These are phyloP conservation scores for Cinchona pubescens DNA, from an alignment of 257 asterid genomes.

Conservation along the genomic window DNA sequence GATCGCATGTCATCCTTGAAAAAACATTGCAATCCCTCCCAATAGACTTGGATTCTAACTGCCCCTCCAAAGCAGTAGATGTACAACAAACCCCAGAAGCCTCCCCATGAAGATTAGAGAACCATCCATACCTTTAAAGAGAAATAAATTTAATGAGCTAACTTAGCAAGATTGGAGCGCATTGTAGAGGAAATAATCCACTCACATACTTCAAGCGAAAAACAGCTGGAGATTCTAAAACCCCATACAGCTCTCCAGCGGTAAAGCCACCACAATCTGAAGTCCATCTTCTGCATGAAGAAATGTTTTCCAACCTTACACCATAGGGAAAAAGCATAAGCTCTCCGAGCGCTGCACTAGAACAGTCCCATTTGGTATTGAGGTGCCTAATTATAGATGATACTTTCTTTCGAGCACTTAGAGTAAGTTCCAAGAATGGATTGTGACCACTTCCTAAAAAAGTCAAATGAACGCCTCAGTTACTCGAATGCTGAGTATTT, in stretches of 20 bases:
- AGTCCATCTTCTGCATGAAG: conserved; percentile 68
- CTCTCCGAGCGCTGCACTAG: conserved; percentile 45
- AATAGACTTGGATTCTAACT: conserved; percentile 28
- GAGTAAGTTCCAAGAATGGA: conserved; percentile 81
- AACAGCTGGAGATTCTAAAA: conserved; percentile 55
- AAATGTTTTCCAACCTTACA: conserved; percentile 42
- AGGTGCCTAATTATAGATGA: conserved; percentile 83
- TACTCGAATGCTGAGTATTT: conserved; percentile 1
- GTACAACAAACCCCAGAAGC: conserved; percentile 29
- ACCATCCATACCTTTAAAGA: conserved; percentile 77
- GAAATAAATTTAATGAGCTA: conserved; percentile 19
- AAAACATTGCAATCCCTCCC: conserved; percentile 27
- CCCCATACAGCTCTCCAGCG: conserved; percentile 63
- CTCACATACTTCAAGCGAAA: conserved; percentile 75
- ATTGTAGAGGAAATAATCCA: conserved; percentile 11
- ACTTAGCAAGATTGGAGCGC: conserved; percentile 4
- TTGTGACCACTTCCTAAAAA: conserved; percentile 73
- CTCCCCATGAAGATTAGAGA: conserved; percentile 35
- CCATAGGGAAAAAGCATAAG: conserved; percentile 70
- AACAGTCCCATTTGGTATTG: conserved; percentile 67
- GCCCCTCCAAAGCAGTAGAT: conserved; percentile 34
- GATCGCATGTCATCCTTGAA: conserved; percentile 28
- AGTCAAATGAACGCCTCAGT: conserved; percentile 19
- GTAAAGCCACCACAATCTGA: conserved; percentile 46
- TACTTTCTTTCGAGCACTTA: conserved; percentile 68